Evolutionary conservation across 228 moss, liverwort and hornwort genomes (phyloP).

Genomic region (Sphagnum magellanicum): DNA sequence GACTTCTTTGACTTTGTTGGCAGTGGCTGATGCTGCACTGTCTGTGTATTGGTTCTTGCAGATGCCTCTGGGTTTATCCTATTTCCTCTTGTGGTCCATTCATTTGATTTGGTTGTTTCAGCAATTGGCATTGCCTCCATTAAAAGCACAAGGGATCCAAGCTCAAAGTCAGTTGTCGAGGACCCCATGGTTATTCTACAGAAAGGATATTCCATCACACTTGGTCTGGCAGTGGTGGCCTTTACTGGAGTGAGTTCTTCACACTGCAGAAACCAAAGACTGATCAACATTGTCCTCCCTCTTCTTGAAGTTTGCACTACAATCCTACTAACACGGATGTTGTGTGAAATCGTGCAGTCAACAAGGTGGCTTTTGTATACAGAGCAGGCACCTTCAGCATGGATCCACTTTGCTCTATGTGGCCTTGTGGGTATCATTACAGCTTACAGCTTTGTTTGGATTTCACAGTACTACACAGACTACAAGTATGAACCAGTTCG

Average conservation of each 20-base stretch:
- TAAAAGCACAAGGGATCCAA: conserved; percentile 46
- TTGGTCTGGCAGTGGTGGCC: conserved; percentile 38
- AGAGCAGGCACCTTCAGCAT: conserved; percentile 53
- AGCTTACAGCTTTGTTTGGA: conserved; percentile 47
- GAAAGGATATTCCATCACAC: conserved; percentile 46
- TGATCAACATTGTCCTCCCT: no score
- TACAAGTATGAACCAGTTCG: conserved; percentile 58
- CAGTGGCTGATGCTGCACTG: background rate
- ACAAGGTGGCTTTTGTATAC: conserved; percentile 55
- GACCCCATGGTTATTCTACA: conserved; percentile 56
- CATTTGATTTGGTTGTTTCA: conserved; percentile 48
- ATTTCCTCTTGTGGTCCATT: conserved; percentile 52
- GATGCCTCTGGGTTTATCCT: conserved; percentile 53
- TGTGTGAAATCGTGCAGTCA: conserved; percentile 16
- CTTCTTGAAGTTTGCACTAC: no score
- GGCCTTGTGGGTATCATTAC: conserved; percentile 49
- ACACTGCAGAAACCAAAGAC: background rate
- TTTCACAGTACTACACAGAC: conserved; percentile 57
- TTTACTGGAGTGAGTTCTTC: conserved; percentile 36
- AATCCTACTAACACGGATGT: no score
- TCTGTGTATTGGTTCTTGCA: conserved; percentile 4
- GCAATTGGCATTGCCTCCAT: conserved; percentile 44
- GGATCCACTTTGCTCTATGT: conserved; percentile 54
- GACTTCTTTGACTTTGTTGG: no score
- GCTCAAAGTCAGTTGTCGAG: conserved; percentile 35